Evolutionary conservation across 768 basidiomycete genomes (phyloP).

Genomic region (Trametes gibbosa): DNA sequence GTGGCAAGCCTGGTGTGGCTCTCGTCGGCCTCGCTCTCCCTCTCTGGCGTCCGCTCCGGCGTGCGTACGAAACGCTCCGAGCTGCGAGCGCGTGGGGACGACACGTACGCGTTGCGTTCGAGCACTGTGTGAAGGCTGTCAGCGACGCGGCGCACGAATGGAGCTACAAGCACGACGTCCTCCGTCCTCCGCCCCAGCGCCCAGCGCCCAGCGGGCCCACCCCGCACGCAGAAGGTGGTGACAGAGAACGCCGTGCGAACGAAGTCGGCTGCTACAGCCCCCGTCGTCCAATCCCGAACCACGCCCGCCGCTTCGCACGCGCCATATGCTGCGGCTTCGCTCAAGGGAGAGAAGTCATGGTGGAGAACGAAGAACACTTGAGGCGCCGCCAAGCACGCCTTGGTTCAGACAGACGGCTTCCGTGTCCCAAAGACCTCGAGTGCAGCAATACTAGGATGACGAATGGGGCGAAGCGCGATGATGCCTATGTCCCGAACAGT

Average conservation of each 20-base stretch:
- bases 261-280: neutral
- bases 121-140: neutral
- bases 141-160: neutral
- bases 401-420: too few relatives aligned
- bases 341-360: too few relatives aligned
- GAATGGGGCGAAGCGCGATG: neutral
- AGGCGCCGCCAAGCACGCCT: too few relatives aligned
- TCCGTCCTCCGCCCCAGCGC: too few relatives aligned
- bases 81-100: neutral
- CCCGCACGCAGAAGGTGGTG: neutral
- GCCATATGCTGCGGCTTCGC: neutral
- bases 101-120: too few relatives aligned
- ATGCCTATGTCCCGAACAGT: neutral
- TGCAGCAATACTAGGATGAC: neutral
- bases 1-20: neutral
- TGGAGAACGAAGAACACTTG: too few relatives aligned
- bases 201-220: too few relatives aligned
- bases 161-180: neutral
- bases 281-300: neutral
- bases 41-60: too few relatives aligned
- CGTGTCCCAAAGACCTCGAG: too few relatives aligned
- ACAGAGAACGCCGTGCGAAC: neutral
- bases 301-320: neutral
- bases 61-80: too few relatives aligned
- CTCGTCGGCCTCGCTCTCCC: neutral